Base-by-base conservation (phyloP, 1,284 basidiomycete species). In the Ganoderma lucidum region DNA sequence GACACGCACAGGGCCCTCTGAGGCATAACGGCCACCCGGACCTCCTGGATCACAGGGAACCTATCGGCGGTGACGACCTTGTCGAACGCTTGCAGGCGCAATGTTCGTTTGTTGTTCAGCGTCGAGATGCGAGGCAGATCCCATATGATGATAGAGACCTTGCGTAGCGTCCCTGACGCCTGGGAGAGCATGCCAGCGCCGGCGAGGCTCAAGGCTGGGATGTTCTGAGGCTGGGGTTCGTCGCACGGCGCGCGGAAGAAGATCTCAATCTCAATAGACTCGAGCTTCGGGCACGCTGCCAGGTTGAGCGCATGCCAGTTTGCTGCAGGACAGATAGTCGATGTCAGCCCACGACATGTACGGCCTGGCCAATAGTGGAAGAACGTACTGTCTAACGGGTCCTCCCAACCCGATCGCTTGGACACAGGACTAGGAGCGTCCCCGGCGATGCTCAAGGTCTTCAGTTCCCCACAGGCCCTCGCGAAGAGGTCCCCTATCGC, bases 11-110 rank as follows among this genome's bases (percentile, higher is more conserved):
- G 53, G 6, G 9, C 53, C 17, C 2, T 3, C 14, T 44, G 15
- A 44, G 17, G 15, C 42, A 44, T 19, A 19, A 44, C 42, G 15
- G 15, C 42, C 3, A 44, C 15, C 42, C 15, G 42, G 28, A 58
- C 32, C 55, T 37, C 15, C 17, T 58, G 32, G 0, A 58, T 14
- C 1, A n/a, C 30, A 4, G 63, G 63, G n/a, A 64, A 64, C 6
- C 39, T 30, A 19, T 51, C 51, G 8, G 10, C 23, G 3, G 28
- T 56, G 35, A 64, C 9, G n/a, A 56, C 51, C 53, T 64, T 56
- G 12, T 62, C 61, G 19, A 62, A 45, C 17, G 45, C 61, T 35
- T 51, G 61, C 42, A 62, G 42, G 12, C 45, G 42, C n/a, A 62
- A 28, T 17, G 30, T 48, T 15, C n/a, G 28, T 41, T 30, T 30